Percentiles rank a stretch among this genome's conserved stretches.
phyloP scores from a whole-genome alignment of 2,329 filamentous ascomycete genomes.

The Neofusicoccum parvum region DNA sequence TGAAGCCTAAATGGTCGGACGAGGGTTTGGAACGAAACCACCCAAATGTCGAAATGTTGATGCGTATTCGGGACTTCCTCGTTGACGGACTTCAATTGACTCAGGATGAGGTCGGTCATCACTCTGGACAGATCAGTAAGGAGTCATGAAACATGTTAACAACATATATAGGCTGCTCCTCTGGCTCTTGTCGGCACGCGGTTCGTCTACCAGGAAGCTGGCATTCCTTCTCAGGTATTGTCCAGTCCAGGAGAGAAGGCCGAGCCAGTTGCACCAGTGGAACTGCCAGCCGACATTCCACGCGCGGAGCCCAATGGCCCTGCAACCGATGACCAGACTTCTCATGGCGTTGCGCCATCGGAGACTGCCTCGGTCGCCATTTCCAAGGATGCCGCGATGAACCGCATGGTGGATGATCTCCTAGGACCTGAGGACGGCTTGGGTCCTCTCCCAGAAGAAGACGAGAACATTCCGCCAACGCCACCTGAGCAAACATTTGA shows the following conservation, averaged over 20 bases:
- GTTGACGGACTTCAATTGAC: conserved; percentile 62
- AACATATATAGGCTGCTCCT: conserved; percentile 45
- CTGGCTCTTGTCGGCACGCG: conserved; percentile 50
- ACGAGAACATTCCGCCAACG: conserved; percentile 48
- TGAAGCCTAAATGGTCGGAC: conserved; percentile 58
- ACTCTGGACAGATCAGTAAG: conserved; percentile 22
- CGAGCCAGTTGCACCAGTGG: conserved; percentile 35
- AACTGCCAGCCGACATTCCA: conserved; percentile 26
- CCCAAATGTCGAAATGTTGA: conserved; percentile 66
- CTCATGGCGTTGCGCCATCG: conserved; percentile 41
- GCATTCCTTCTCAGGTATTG: conserved; percentile 52
- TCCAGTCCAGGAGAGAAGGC: conserved; percentile 45
- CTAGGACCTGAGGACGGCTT: conserved; percentile 48
- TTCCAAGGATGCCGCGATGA: conserved; percentile 53
- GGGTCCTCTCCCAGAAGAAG: conserved; percentile 44
- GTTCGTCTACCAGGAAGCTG: conserved; percentile 58
- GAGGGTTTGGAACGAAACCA: conserved; percentile 54
- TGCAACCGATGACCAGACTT: conserved; percentile 38
- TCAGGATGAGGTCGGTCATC: conserved; percentile 46
- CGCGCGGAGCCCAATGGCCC: conserved; percentile 26
- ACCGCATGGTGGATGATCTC: conserved; percentile 61
- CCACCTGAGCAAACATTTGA: conserved; percentile 50
- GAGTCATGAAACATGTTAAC: conserved; percentile 29
- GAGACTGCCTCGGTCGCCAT: conserved; percentile 53
- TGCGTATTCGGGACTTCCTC: conserved; percentile 64